Base-by-base conservation (phyloP, 208 protist genomes). In the Crithidia thermophila region DNA sequence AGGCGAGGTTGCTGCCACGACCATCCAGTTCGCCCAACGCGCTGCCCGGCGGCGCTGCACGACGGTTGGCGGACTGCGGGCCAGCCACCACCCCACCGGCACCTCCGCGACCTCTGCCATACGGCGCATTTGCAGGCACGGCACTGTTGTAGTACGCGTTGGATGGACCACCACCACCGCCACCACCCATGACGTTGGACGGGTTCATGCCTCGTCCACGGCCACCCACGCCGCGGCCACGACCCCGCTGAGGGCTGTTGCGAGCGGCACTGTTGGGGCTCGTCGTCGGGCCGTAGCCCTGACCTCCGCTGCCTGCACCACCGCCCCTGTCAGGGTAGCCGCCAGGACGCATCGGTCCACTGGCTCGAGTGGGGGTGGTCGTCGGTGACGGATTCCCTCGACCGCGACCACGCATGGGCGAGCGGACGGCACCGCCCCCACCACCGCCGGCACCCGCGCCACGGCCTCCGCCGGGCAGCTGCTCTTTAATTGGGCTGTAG, bases 401-500 rank as follows among this genome's bases (percentile, higher is more conserved):
- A 3, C 55, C 55, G 3, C 55, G 55, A 3, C 55, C 55, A 3
- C 55, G 55, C 55, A 47, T 60, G 0, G 55, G 55, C 16, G 55
- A 60, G 6, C 55, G 39, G 23, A n/a, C n/a, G n/a, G 37, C 37
- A 49, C 55, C 45, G 23, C 42, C n/a, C 8, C 18, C 10, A 21
- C 42, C 3, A 45, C 21, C 30, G 8, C 18, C 30, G 40, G 21
- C 34, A 1, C 0, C 20, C 13, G 31, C 13, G 3, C 37, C 42
- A 18, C 39, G 42, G 21, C 51, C 55, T 18, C 55, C 4, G 21
- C 0, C 25, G 28, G 33, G 9, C 2, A 0, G n/a, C 20, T 34
- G 20, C 18, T 45, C 40, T 11, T 55, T 57, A 39, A 56, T 46
- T 28, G 69, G 51, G 45, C 71, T 67, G 56, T 52, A 69, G 66